Base-by-base conservation (phyloP, 2,329 filamentous ascomycete genomes). In the Clonostachys rhizophaga region DNA sequence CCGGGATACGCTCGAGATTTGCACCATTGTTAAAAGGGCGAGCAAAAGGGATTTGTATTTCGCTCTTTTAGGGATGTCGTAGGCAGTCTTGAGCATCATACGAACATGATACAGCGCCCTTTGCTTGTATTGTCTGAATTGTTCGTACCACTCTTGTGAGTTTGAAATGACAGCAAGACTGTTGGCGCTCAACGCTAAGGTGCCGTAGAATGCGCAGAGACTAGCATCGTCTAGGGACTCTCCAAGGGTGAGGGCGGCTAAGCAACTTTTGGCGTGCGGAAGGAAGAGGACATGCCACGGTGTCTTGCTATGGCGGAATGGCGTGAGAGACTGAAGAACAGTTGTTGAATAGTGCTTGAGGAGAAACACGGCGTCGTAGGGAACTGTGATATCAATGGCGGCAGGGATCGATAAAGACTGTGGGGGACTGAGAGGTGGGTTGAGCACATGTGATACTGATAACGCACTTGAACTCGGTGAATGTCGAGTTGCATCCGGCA, bases 41-140 rank as follows among this genome's bases (percentile, higher is more conserved):
- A 72, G 69, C 2, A 72, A 48, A 6, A 65, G 63, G 6, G 61
- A 59, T 50, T 70, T 71, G 49, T 72, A 72, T 49, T 70, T 70
- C 33, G 62, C 57, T 18, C 46, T 52, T 47, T 69, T 69, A 2
- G 57, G 57, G 2, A 56, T 47, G 17, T 59, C 44, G 42, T 65
- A 63, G 24, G 61, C 61, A n/a, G 55, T 57, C 37, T 55, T 47
- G 4, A 68, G 51, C 53, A 64, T 59, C 17, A 52, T n/a, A 30
- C 56, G 53, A 30, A 58, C 52, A 44, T 64, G 52, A n/a, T 58
- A 49, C 16, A 57, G 54, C 3, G 64, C 63, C 44, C 59, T 49
- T 18, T 54, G 45, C 16, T 62, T 55, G 46, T 65, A 65, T 11
- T 34, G 24, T 16, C 52, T 48, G 36, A 55, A 60, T 44, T 64